These are phyloP conservation scores for Saccharomycopsis vini DNA, from an alignment of 805 yeast species.

Conservation along the genomic window DNA sequence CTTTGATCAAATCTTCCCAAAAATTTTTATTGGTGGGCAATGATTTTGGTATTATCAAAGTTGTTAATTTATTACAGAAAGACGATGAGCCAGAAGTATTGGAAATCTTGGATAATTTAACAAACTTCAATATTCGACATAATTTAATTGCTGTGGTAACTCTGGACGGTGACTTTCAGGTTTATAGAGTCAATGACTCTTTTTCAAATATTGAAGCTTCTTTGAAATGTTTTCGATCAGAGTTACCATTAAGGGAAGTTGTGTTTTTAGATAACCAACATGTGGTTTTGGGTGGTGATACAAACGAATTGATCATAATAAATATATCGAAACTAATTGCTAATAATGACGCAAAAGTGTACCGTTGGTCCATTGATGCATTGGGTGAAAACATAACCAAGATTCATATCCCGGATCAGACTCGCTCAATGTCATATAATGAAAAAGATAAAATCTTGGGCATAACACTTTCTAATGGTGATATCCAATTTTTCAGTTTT, in stretches of 20 bases:
- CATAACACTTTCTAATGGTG: constrained; percentile 52
- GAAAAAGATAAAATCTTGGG: constrained; percentile 48
- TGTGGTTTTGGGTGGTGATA: constrained; percentile 59
- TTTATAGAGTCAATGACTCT: constrained; percentile 5
- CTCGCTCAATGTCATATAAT: constrained; percentile 48
- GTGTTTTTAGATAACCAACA: constrained; percentile 6
- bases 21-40: constrained; percentile 42
- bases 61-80: constrained; percentile 37
- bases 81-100: constrained; percentile 54
- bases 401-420: constrained; percentile 42
- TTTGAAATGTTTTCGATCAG: constrained; percentile 9
- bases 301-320: constrained; percentile 43
- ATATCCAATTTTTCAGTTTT: constrained; percentile 41
- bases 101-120: constrained; percentile 40
- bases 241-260: constrained; percentile 15
- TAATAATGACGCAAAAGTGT: constrained; percentile 1
- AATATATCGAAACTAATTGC: not conserved
- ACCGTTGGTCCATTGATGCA: constrained; percentile 7
- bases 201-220: not conserved
- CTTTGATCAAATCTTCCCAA: constrained; percentile 19
- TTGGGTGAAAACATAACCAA: constrained; percentile 21
- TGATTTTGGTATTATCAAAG: constrained; percentile 44
- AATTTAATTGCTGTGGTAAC: constrained; percentile 28
- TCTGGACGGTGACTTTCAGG: constrained; percentile 14
- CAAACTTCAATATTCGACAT: constrained; percentile 31